phyloP scores from a whole-genome alignment of 208 protist genomes.

The Trypanosoma platydactyli region DNA sequence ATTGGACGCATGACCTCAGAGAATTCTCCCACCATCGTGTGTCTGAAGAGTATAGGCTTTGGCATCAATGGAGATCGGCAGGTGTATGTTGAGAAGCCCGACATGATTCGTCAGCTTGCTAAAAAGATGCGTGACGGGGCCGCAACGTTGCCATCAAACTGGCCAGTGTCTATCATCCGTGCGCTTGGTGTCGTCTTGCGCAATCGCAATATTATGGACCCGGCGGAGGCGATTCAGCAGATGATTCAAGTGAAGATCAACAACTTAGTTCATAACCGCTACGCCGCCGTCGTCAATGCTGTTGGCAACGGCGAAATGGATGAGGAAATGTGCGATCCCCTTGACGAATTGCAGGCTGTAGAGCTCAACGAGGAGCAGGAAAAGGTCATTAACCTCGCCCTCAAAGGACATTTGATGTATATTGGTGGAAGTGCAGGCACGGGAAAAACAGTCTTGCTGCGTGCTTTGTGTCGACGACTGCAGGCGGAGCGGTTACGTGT shows the following conservation, averaged over 20 bases:
- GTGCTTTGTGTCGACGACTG: constrained; percentile 64
- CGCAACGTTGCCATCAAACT: constrained; percentile 54
- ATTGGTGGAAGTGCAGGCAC: constrained; percentile 90
- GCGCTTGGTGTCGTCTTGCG: constrained; percentile 57
- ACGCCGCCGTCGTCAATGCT: constrained; percentile 69
- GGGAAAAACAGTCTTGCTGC: constrained; percentile 87
- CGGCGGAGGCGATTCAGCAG: constrained; percentile 71
- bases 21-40: constrained; percentile 51
- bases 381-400: constrained; percentile 77
- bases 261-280: constrained; percentile 68
- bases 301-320: constrained; percentile 26
- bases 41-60: constrained; percentile 72
- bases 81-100: constrained; percentile 55
- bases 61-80: constrained; percentile 75
- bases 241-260: constrained; percentile 84
- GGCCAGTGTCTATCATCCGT: constrained; percentile 69
- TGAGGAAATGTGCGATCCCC: constrained; percentile 5
- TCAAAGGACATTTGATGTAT: constrained; percentile 83
- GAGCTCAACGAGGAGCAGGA: constrained; percentile 87
- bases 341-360: constrained; percentile 25
- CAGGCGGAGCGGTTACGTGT: constrained; percentile 79
- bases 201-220: constrained; percentile 63
- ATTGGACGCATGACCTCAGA: constrained; percentile 86
- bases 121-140: constrained; percentile 57
- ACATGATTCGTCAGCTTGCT: constrained; percentile 63